phyloP scores from a whole-genome alignment of 768 basidiomycete genomes.

The Russula vinacea region DNA sequence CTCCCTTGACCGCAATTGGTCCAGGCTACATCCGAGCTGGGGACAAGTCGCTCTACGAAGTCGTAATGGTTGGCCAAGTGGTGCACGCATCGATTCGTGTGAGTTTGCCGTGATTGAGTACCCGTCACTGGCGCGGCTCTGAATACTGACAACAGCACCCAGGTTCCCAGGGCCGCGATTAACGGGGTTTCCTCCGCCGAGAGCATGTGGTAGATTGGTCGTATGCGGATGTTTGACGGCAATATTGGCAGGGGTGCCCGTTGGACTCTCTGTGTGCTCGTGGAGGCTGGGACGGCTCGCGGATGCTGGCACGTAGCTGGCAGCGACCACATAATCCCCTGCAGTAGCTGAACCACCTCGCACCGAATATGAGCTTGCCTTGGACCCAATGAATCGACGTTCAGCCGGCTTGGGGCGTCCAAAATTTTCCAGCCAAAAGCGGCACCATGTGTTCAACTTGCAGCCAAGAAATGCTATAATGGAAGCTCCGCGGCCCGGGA shows the following conservation, averaged over 20 bases:
- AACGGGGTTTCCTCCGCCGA: background rate
- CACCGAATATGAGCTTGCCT: background rate
- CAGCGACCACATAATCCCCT: slow-evolving; percentile 6
- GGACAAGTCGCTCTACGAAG: background rate
- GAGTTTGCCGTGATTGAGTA: slow-evolving; percentile 1
- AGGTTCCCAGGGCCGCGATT: slow-evolving; percentile 1
- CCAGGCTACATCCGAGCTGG: no score
- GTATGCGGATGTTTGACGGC: no score
- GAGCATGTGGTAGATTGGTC: background rate
- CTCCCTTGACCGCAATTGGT: no score
- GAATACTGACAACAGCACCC: slow-evolving; percentile 1
- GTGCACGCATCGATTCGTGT: background rate
- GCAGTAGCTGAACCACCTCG: no score
- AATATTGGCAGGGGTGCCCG: no score
- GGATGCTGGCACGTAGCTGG: slow-evolving; percentile 8
- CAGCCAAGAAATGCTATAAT: no score
- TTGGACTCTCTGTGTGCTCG: background rate
- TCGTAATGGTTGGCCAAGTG: slow-evolving; percentile 6
- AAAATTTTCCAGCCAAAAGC: background rate
- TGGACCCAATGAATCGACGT: background rate
- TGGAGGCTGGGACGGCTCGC: background rate
- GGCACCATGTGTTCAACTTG: no score
- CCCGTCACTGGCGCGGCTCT: slow-evolving; percentile 13
- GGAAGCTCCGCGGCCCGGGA: background rate
- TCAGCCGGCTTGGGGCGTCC: background rate